Conservation (phyloP, 495 filamentous ascomycete genomes). For the Hyaloscypha bicolor region DNA sequence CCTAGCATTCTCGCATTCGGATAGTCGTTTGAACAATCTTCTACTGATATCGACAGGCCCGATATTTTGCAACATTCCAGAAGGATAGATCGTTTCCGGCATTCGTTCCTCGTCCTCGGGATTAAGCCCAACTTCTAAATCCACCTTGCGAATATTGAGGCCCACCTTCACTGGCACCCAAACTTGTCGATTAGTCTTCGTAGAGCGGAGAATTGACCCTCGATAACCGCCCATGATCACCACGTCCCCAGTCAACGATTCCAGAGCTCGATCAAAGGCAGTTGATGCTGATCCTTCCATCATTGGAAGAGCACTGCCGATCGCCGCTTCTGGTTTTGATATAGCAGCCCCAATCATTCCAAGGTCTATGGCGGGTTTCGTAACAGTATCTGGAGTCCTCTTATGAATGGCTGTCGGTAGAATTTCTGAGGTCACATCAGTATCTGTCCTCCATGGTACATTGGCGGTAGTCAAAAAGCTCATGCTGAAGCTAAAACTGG, state of each 20-base stretch:
- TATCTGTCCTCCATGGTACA: constrained; percentile 36
- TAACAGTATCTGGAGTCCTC: constrained; percentile 10
- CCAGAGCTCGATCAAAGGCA: constrained; percentile 63
- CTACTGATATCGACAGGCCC: constrained; percentile 90
- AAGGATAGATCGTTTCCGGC: constrained; percentile 77
- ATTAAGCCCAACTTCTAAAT: constrained; percentile 84
- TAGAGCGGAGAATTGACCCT: constrained; percentile 86
- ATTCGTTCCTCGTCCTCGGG: constrained; percentile 86
- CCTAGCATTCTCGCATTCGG: constrained; percentile 69
- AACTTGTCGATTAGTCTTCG: constrained; percentile 76
- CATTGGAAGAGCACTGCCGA: neutral
- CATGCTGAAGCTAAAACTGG: constrained; percentile 50
- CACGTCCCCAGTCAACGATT: constrained; percentile 77
- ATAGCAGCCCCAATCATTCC: constrained; percentile 20
- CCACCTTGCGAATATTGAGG: constrained; percentile 86
- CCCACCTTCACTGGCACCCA: constrained; percentile 97
- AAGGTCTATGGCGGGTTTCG: constrained; percentile 11
- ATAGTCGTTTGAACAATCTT: constrained; percentile 76
- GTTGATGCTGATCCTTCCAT: constrained; percentile 20
- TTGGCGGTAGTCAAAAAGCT: constrained; percentile 34
- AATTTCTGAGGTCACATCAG: constrained; percentile 41
- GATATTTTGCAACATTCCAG: constrained; percentile 85
- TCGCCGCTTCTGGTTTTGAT: constrained; percentile 15
- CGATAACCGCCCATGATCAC: constrained; percentile 91
- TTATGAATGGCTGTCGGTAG: constrained; percentile 16